Evolutionary conservation across 2,329 filamentous ascomycete genomes (phyloP).

Genomic region (Ophiocordyceps unilateralis): DNA sequence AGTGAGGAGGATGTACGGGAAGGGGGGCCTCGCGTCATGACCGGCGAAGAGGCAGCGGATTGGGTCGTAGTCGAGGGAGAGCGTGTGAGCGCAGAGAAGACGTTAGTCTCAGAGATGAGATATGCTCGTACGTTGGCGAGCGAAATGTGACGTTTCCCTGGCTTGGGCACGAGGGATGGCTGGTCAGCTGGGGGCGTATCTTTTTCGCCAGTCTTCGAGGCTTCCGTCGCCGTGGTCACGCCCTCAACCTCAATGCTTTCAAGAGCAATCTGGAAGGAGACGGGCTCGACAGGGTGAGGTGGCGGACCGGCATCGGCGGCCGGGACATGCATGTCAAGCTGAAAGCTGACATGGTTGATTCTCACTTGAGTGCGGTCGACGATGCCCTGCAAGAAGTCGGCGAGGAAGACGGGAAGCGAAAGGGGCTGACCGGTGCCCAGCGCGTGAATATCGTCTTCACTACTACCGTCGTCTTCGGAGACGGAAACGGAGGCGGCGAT

Average conservation of each 20-base stretch:
- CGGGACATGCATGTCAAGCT: conserved; percentile 43
- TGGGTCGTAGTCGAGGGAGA: conserved; percentile 33
- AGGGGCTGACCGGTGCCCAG: conserved; percentile 55
- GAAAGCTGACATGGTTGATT: conserved; percentile 47
- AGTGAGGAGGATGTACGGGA: conserved; percentile 14
- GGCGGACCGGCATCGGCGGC: conserved; percentile 19
- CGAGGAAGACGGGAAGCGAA: conserved; percentile 52
- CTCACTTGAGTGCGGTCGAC: conserved; percentile 52
- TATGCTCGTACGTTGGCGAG: conserved; percentile 47
- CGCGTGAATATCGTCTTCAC: conserved; percentile 36
- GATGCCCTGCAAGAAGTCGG: conserved; percentile 56
- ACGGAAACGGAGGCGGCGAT: conserved; percentile 41
- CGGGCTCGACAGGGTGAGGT: conserved; percentile 29
- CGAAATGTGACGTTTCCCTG: conserved; percentile 48
- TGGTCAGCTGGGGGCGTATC: conserved; percentile 11
- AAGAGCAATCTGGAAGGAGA: conserved; percentile 48
- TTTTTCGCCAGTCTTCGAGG: too few species aligned
- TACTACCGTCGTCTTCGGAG: conserved; percentile 42
- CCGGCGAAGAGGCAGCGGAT: conserved; percentile 32
- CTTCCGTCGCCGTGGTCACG: conserved; percentile 27
- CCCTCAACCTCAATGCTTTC: conserved; percentile 51
- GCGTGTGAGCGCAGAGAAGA: conserved; percentile 42
- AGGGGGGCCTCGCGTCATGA: conserved; percentile 20
- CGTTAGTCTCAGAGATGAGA: conserved; percentile 49
- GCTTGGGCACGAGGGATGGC: conserved; percentile 27